Conservation (phyloP, 2,329 filamentous ascomycete species). For the Pseudogymnoascus sp. region DNA sequence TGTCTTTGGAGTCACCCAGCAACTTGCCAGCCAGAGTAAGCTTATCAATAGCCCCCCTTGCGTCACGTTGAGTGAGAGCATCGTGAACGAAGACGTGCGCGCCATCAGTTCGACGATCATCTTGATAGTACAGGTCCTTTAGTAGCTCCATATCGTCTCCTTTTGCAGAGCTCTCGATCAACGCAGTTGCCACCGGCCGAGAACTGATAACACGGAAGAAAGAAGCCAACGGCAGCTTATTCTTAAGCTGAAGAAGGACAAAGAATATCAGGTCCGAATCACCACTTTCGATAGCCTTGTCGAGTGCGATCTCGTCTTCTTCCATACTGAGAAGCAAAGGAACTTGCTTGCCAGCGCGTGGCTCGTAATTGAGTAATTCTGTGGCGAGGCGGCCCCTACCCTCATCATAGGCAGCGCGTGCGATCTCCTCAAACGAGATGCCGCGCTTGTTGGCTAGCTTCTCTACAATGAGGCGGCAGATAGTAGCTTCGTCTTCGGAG, state of each 20-base stretch:
- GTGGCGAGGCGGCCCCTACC: constrained; percentile 84
- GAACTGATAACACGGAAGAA: constrained; percentile 91
- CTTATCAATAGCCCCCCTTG: constrained; percentile 70
- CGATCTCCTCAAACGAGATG: constrained; percentile 93
- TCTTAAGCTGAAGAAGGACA: constrained; percentile 80
- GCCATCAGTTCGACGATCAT: constrained; percentile 82
- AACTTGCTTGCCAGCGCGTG: constrained; percentile 90
- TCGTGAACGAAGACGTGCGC: constrained; percentile 82
- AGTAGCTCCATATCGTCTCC: constrained; percentile 70
- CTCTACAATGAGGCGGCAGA: constrained; percentile 79
- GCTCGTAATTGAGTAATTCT: constrained; percentile 85
- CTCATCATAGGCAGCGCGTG: constrained; percentile 87
- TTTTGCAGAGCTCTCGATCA: constrained; percentile 79
- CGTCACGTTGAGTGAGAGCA: constrained; percentile 64
- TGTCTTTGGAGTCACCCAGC: constrained; percentile 75
- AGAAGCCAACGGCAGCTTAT: constrained; percentile 78
- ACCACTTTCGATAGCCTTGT: constrained; percentile 93
- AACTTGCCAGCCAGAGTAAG: constrained; percentile 78
- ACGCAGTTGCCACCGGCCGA: constrained; percentile 74
- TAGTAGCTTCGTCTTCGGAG: constrained; percentile 76
- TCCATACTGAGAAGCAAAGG: constrained; percentile 90
- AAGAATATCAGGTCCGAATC: constrained; percentile 90
- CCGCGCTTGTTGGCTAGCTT: constrained; percentile 81
- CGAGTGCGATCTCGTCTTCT: constrained; percentile 86
- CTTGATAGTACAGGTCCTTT: constrained; percentile 96